These are phyloP conservation scores for Guadua angustifolia DNA, from an alignment of 176 grass and related monocot genomes.

Conservation along the genomic window DNA sequence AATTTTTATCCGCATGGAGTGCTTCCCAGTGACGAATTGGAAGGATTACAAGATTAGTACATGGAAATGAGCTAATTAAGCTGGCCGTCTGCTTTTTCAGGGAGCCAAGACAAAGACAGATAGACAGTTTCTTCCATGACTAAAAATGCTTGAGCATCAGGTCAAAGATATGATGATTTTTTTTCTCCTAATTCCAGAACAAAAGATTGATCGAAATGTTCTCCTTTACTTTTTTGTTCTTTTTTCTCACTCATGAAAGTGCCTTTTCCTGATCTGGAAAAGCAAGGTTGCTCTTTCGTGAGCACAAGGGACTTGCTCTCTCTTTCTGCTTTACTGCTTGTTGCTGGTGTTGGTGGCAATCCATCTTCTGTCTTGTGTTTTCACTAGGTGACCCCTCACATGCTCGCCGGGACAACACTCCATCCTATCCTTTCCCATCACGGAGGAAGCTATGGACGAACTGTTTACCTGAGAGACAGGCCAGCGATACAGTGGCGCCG, in stretches of 20 bases:
- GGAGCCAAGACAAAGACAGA: neutral
- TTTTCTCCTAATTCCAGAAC: neutral
- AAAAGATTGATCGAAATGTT: neutral
- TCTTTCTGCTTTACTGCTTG: neutral
- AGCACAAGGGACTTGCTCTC: neutral
- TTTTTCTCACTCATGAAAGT: neutral
- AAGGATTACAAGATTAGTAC: neutral
- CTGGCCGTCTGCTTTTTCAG: neutral
- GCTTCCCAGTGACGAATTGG: neutral
- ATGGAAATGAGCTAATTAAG: neutral
- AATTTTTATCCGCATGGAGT: neutral
- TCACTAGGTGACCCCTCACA: slow-evolving; percentile 5
- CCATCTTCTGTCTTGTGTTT: neutral
- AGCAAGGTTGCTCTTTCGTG: slow-evolving; percentile 31
- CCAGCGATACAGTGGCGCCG: slow-evolving; percentile 4
- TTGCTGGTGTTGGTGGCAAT: neutral
- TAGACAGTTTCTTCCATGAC: neutral
- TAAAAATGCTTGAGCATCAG: neutral
- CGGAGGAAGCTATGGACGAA: neutral
- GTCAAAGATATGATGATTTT: neutral
- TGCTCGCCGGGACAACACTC: neutral
- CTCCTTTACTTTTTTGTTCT: neutral
- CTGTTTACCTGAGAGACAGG: neutral
- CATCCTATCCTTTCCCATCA: neutral
- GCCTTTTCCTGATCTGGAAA: slow-evolving; percentile 34